Percentiles rank a stretch among this genome's conserved stretches.
Evolutionary conservation across 805 yeast genomes (phyloP).

Genomic region (Pichia heedii): DNA sequence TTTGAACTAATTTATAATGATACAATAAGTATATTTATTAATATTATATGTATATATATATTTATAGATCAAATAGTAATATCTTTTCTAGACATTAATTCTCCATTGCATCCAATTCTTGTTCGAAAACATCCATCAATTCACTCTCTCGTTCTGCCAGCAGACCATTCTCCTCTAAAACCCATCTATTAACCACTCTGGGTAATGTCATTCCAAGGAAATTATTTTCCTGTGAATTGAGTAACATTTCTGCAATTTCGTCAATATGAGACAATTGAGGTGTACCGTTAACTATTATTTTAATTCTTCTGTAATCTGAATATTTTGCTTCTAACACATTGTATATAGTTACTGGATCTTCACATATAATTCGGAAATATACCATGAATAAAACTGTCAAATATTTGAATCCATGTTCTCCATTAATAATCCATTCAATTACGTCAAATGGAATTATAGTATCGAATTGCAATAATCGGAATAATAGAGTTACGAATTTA

Average conservation of each 20-base stretch:
- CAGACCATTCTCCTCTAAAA: slow-evolving; percentile 34
- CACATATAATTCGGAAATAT: slow-evolving; percentile 45
- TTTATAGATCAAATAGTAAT: not conserved
- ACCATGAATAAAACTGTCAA: slow-evolving; percentile 58
- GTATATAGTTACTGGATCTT: slow-evolving; percentile 9
- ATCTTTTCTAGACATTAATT: slow-evolving; percentile 3
- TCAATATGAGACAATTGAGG: slow-evolving; percentile 52
- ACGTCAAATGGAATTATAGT: slow-evolving; percentile 50
- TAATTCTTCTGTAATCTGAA: slow-evolving; percentile 62
- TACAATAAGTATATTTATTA: no score
- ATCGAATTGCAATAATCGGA: slow-evolving; percentile 64
- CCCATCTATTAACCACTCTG: slow-evolving; percentile 35
- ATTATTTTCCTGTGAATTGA: slow-evolving; percentile 36
- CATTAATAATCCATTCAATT: slow-evolving; percentile 38
- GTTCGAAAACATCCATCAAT: slow-evolving; percentile 27
- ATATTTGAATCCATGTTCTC: slow-evolving; percentile 69
- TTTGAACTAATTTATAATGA: not conserved
- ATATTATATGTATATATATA: not conserved
- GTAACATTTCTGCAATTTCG: slow-evolving; percentile 58
- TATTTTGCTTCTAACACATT: slow-evolving; percentile 42
- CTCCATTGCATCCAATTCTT: slow-evolving; percentile 17
- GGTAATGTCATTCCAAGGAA: slow-evolving; percentile 74
- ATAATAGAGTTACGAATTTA: slow-evolving; percentile 66
- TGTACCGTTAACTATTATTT: slow-evolving; percentile 32
- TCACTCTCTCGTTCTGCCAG: slow-evolving; percentile 33